phyloP scores from a whole-genome alignment of 1,139 yeast genomes.

The Candida tetrigidarum region DNA sequence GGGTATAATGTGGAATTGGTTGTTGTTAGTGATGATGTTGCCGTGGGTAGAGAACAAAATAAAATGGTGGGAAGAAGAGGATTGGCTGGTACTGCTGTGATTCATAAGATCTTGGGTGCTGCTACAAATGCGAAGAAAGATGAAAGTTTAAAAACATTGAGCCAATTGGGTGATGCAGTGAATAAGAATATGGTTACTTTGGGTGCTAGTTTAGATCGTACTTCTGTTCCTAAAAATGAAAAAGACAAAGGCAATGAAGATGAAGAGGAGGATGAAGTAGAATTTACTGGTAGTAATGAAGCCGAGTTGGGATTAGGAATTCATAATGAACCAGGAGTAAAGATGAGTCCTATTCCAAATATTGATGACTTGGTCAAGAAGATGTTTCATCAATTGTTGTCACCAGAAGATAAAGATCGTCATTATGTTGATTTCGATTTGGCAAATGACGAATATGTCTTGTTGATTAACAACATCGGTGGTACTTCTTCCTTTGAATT shows the following conservation, averaged over 20 bases:
- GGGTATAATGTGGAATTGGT: slow-evolving; percentile 75
- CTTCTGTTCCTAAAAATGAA: slow-evolving; percentile 89
- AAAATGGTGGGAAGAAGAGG: slow-evolving; percentile 94
- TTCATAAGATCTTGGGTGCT: slow-evolving; percentile 85
- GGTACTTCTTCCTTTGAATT: slow-evolving; percentile 83
- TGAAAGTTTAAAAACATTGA: slow-evolving; percentile 50
- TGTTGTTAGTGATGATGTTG: slow-evolving; percentile 87
- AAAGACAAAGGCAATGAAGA: slow-evolving; percentile 67
- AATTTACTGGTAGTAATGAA: slow-evolving; percentile 51
- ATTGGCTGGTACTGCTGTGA: slow-evolving; percentile 85
- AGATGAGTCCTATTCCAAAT: slow-evolving; percentile 72
- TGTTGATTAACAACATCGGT: slow-evolving; percentile 80
- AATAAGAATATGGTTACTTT: slow-evolving; percentile 76
- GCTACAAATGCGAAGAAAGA: slow-evolving; percentile 45
- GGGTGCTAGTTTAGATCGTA: slow-evolving; percentile 89
- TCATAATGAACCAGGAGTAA: slow-evolving; percentile 90
- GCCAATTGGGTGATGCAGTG: slow-evolving; percentile 64
- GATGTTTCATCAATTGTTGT: slow-evolving; percentile 58
- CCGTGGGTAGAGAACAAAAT: slow-evolving; percentile 86
- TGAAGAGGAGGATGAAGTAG: slow-evolving; percentile 41
- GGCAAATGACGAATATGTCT: slow-evolving; percentile 63
- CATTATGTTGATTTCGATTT: slow-evolving; percentile 68
- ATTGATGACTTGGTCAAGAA: slow-evolving; percentile 58
- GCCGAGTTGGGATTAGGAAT: slow-evolving; percentile 95
- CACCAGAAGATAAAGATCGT: slow-evolving; percentile 62